Evolutionary conservation across 164 flowering plant species (phyloP), one percentile per base, ranked within the genome.

Genomic region (Chimonanthus praecox): DNA sequence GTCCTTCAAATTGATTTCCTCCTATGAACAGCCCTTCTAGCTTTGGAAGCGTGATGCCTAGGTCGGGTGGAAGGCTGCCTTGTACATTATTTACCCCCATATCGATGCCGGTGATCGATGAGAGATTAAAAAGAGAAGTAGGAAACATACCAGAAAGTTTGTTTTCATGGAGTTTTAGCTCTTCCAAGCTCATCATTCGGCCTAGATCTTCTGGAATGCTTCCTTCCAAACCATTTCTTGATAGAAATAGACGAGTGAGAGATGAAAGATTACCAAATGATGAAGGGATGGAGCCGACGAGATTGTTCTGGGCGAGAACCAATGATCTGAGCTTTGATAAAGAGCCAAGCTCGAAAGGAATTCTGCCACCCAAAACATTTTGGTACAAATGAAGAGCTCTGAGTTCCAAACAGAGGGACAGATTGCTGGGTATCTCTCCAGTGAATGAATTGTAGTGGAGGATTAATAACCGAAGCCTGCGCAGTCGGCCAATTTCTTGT

Each of bases 231-330:
- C 54, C 70, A 63, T 84, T 84, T 1, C 16, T 46, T 16, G 16
- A 4, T 6, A 83, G 9, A 33, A 7, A 6, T 3, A 84, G 72
- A 62, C 3, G 2, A 16, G 8, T 21, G 8, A 85, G 72, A 2
- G 81, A 80, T 0, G 85, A 68, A 45, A 84, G 75, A 72, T 86
- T 86, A 11, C 82, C 84, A 20, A 86, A 1, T 5, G 80, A 79
- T 45, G 71, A 8, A 20, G 85, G 86, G 65, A 84, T 60, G 0
- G 5, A 68, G 49, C 86, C 85, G 5, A 73, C 78, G 6, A 85
- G 73, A 47, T 78, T 78, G 64, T 87, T 85, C n/a, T 43, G 6
- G 47, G 13, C 54, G 15, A 81, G 33, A 7, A 4, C 64, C 44
- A 81, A 64, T 9, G 33, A 33, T 4, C 0, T 49, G 21, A 78